A percentile compares a stretch with the other conserved stretches of the same genome.
phyloP scores from a whole-genome alignment of 331 rosid genomes.

The Cydonia oblonga region DNA sequence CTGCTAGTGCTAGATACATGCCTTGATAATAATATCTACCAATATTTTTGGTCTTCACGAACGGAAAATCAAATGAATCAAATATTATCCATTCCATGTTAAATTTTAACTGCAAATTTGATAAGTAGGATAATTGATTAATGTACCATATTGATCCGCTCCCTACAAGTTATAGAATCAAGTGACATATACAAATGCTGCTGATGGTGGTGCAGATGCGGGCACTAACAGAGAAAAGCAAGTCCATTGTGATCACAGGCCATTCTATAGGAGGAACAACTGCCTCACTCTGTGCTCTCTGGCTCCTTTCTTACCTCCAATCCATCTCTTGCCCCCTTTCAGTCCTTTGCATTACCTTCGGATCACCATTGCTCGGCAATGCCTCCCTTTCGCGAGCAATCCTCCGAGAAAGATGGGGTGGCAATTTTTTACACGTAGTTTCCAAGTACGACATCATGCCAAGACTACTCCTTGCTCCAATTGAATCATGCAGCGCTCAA shows the following conservation, averaged over 20 bases:
- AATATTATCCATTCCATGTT: no score
- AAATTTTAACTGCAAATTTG: no score
- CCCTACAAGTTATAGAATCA: no score
- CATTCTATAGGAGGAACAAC: conserved; percentile 81
- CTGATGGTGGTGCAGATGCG: conserved; percentile 30
- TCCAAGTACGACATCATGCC: conserved; percentile 82
- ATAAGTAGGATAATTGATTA: no score
- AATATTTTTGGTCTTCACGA: no score
- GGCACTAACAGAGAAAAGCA: conserved; percentile 30
- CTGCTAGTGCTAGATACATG: no score
- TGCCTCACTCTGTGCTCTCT: conserved; percentile 64
- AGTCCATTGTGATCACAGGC: conserved; percentile 71
- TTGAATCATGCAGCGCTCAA: conserved; percentile 26
- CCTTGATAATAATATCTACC: no score
- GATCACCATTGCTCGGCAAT: conserved; percentile 78
- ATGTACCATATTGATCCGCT: no score
- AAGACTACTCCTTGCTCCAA: conserved; percentile 65
- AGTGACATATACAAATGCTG: neutral
- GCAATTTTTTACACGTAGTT: conserved; percentile 67
- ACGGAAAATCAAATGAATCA: no score
- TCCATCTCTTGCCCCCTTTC: conserved; percentile 23
- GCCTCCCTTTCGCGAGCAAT: conserved; percentile 49
- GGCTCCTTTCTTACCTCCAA: conserved; percentile 60
- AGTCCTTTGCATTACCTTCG: conserved; percentile 66
- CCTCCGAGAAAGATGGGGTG: conserved; percentile 62